Evolutionary conservation across 495 filamentous ascomycete genomes (phyloP).

Genomic region (Cryomyces antarcticus): DNA sequence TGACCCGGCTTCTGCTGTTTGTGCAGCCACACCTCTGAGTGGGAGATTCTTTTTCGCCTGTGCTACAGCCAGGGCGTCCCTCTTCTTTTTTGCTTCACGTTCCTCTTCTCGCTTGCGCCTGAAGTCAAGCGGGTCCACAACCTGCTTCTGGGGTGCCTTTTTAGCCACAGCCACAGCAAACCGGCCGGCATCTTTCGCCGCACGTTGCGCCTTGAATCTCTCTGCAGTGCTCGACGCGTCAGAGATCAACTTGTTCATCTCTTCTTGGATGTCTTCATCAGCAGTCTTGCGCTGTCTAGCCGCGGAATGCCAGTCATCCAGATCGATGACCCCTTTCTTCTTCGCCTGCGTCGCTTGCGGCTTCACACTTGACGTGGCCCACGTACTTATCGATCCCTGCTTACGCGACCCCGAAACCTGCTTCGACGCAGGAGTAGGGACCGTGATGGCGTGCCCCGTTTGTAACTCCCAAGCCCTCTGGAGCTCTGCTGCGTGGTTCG

Average conservation of each 20-base stretch:
- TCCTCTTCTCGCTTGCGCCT: constrained; percentile 41
- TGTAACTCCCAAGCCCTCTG: constrained; percentile 62
- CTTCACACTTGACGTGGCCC: not conserved
- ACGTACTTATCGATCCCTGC: constrained; percentile 1
- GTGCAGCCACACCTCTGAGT: constrained; percentile 25
- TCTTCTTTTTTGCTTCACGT: constrained; percentile 49
- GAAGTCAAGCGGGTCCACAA: constrained; percentile 9
- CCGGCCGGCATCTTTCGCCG: not conserved
- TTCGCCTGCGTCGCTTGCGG: not conserved
- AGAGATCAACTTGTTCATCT: constrained; percentile 2
- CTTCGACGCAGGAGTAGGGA: constrained; percentile 14
- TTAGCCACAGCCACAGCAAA: constrained; percentile 14
- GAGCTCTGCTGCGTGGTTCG: constrained; percentile 63
- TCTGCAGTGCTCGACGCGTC: constrained; percentile 1
- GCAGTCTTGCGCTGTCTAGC: not conserved
- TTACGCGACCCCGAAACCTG: constrained; percentile 16
- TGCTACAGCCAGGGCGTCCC: constrained; percentile 46
- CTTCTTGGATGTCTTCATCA: not conserved
- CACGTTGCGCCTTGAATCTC: constrained; percentile 1
- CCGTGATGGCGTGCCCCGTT: constrained; percentile 30
- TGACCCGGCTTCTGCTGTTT: constrained; percentile 52
- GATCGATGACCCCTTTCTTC: not conserved
- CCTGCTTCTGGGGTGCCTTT: constrained; percentile 17
- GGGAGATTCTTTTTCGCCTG: constrained; percentile 31
- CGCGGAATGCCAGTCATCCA: not conserved